A percentile compares a stretch with the other conserved stretches of the same genome.
phyloP scores from a whole-genome alignment of 108 stramenopile genomes.

The Skeletonema tropicum region DNA sequence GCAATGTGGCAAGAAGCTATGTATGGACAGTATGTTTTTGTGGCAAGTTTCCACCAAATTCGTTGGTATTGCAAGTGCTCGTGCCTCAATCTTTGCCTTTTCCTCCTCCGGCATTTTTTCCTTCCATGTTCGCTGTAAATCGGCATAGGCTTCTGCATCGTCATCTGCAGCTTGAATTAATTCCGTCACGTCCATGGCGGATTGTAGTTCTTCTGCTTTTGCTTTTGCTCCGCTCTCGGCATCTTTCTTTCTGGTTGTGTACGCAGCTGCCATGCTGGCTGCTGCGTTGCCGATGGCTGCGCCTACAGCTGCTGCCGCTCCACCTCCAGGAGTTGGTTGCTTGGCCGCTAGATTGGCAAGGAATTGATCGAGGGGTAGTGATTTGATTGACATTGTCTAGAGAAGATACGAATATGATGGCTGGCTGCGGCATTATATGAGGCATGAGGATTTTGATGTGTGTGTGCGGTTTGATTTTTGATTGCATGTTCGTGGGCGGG shows the following conservation, averaged over 20 bases:
- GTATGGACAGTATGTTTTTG: conserved; percentile 52
- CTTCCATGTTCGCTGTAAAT: conserved; percentile 77
- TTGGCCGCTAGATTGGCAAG: conserved; percentile 63
- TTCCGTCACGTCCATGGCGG: conserved; percentile 45
- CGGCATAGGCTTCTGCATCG: conserved; percentile 73
- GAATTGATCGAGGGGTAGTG: conserved; percentile 57
- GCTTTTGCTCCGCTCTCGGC: conserved; percentile 67
- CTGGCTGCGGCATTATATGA: too few relatives aligned
- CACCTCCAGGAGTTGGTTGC: conserved; percentile 82
- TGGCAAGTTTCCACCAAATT: conserved; percentile 67
- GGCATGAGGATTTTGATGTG: too few relatives aligned
- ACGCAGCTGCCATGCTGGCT: conserved; percentile 75
- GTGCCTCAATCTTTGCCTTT: conserved; percentile 60
- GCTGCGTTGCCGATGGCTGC: conserved; percentile 79
- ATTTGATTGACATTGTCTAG: conserved; percentile 32
- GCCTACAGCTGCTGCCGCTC: conserved; percentile 76
- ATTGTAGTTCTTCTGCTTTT: conserved; percentile 55
- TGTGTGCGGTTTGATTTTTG: too few relatives aligned
- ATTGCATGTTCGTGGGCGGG: too few relatives aligned
- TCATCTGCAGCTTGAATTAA: conserved; percentile 66
- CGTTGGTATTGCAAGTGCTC: conserved; percentile 66
- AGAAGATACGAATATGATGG: too few relatives aligned
- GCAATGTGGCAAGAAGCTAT: conserved; percentile 75
- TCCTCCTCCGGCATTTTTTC: conserved; percentile 61
- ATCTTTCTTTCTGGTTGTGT: conserved; percentile 80